Conservation (phyloP, 345 rosid genomes). For the Abelmoschus esculentus region DNA sequence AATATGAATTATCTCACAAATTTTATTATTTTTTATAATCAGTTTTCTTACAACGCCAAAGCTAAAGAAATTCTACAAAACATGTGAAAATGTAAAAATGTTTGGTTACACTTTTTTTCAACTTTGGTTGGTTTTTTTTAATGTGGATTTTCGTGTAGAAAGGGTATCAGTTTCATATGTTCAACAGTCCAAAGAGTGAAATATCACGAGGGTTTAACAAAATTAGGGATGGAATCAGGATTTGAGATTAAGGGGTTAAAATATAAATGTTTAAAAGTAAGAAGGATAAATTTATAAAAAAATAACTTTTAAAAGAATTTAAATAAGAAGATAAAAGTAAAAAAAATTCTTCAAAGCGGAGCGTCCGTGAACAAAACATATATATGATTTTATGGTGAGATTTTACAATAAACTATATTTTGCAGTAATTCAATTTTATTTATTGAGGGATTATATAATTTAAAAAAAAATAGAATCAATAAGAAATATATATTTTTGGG, state of each 20-base stretch:
- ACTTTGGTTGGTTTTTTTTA: not conserved
- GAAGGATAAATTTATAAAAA: too few relatives aligned
- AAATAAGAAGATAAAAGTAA: too few relatives aligned
- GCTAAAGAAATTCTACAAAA: not conserved
- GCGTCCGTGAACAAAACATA: not conserved
- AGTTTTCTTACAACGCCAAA: not conserved
- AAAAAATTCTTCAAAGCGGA: too few relatives aligned
- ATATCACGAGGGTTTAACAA: not conserved
- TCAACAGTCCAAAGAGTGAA: not conserved
- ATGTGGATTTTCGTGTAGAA: not conserved
- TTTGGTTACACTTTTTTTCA: not conserved
- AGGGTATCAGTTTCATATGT: not conserved
- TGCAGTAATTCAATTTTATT: too few relatives aligned
- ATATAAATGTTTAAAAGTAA: too few relatives aligned
- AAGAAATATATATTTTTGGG: too few relatives aligned
- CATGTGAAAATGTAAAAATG: not conserved
- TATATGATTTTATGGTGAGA: not conserved
- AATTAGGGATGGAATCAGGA: too few relatives aligned
- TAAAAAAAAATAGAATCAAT: too few relatives aligned
- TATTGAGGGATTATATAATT: too few relatives aligned
- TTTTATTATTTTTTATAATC: not conserved
- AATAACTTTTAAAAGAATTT: too few relatives aligned
- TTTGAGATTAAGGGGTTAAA: too few relatives aligned
- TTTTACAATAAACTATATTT: too few relatives aligned
- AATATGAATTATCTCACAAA: not conserved